These are phyloP conservation scores for Serpula lacrymans DNA, from an alignment of 768 basidiomycete species.

Conservation along the genomic window DNA sequence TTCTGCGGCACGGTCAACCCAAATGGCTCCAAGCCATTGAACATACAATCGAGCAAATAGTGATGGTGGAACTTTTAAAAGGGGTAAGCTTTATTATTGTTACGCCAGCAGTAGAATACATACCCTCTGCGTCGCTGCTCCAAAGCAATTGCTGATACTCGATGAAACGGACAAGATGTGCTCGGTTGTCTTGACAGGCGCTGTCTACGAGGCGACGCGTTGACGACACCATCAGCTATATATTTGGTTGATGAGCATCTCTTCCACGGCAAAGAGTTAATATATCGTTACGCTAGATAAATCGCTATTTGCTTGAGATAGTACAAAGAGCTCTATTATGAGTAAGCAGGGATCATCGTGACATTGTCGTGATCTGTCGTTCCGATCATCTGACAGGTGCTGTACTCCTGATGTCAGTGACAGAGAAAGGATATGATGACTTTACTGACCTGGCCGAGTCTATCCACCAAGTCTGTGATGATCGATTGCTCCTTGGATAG, in stretches of 20 bases:
- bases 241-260: background rate
- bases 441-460: background rate
- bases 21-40: conserved; percentile 51
- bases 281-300: conserved; percentile 12
- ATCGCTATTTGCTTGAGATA: conserved; percentile 10
- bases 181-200: conserved; percentile 29
- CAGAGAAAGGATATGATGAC: no score
- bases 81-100: background rate
- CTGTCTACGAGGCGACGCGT: conserved; percentile 38
- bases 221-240: conserved; percentile 13
- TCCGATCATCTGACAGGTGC: conserved; percentile 12
- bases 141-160: conserved; percentile 59
- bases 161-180: conserved; percentile 43
- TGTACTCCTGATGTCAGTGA: no score
- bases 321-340: conserved; percentile 21
- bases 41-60: conserved; percentile 34
- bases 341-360: conserved; percentile 19
- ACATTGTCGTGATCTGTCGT: background rate
- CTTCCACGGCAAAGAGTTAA: background rate
- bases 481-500: conserved; percentile 1
- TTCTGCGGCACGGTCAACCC: conserved; percentile 26
- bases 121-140: conserved; percentile 41
- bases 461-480: background rate
- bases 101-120: no score
- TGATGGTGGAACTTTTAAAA: conserved; percentile 27